A percentile compares a stretch with the other conserved stretches of the same genome.
phyloP scores from a whole-genome alignment of 768 basidiomycete species.

The Chalciporus sphaerocephalus region DNA sequence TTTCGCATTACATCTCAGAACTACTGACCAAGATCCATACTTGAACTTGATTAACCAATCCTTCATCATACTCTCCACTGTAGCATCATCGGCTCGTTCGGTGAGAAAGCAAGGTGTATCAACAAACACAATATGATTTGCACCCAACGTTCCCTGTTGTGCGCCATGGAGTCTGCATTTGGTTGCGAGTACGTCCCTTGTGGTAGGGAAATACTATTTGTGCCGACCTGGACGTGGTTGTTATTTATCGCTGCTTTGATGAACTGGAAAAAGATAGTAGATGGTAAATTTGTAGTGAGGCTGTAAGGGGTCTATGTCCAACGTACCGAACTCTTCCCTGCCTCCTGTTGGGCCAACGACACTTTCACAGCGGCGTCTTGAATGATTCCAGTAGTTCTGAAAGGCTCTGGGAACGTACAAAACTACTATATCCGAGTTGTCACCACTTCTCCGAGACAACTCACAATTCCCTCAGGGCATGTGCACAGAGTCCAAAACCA shows the following conservation, averaged over 20 bases:
- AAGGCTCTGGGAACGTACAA: slow-evolving; percentile 20
- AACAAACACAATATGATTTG: slow-evolving; percentile 15
- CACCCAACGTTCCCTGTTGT: background rate
- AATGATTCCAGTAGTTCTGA: background rate
- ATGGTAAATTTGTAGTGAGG: background rate
- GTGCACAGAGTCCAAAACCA: slow-evolving; percentile 3
- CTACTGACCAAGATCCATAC: background rate
- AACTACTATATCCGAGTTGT: slow-evolving; percentile 20
- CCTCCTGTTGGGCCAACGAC: slow-evolving; percentile 18
- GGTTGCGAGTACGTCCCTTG: slow-evolving; percentile 9
- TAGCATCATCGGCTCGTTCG: slow-evolving; percentile 2
- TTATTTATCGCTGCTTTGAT: slow-evolving; percentile 9
- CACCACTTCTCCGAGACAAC: too few species aligned
- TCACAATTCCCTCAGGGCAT: slow-evolving; percentile 3
- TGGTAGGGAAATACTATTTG: slow-evolving; percentile 2
- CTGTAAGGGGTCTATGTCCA: too few species aligned
- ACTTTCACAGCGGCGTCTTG: background rate
- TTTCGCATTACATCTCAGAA: background rate
- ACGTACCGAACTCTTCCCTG: slow-evolving; percentile 21
- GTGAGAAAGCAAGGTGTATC: slow-evolving; percentile 23
- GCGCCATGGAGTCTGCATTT: slow-evolving; percentile 13
- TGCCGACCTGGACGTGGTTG: background rate
- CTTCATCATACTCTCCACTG: slow-evolving; percentile 1
- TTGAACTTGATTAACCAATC: slow-evolving; percentile 1
- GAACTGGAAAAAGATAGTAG: slow-evolving; percentile 9